A percentile compares a stretch with the other conserved stretches of the same genome.
phyloP scores from a whole-genome alignment of 2,329 filamentous ascomycete species.

The Sarocladiaceae sp. region DNA sequence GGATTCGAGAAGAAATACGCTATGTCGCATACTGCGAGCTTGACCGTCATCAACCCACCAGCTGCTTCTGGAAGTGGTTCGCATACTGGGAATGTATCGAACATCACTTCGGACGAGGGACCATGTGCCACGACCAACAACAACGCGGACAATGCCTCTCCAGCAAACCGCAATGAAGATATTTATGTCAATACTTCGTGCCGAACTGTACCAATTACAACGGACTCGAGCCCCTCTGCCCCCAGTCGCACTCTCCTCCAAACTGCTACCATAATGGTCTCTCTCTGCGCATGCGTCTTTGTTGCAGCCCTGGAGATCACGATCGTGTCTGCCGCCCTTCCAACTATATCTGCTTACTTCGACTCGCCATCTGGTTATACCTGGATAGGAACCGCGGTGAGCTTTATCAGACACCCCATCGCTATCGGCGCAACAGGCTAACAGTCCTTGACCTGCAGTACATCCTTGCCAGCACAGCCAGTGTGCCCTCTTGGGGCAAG shows the following conservation, averaged over 20 bases:
- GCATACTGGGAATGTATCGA: no score
- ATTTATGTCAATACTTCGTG: no score
- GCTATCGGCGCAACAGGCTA: neutral
- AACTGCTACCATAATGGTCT: slow-evolving; percentile 26
- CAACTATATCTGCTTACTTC: slow-evolving; percentile 53
- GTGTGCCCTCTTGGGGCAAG: slow-evolving; percentile 64
- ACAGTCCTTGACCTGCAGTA: neutral
- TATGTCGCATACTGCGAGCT: no score
- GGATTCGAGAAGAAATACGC: no score
- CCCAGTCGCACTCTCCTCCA: slow-evolving; percentile 12
- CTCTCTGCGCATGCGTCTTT: slow-evolving; percentile 34
- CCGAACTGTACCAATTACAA: no score
- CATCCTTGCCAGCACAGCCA: slow-evolving; percentile 61
- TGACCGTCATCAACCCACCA: no score
- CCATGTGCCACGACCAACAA: no score
- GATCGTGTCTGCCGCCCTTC: slow-evolving; percentile 56
- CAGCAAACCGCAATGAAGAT: no score
- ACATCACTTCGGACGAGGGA: no score
- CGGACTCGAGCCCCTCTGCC: no score
- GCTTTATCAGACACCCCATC: neutral
- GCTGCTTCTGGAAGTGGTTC: no score
- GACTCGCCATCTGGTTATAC: slow-evolving; percentile 61
- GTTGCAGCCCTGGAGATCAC: slow-evolving; percentile 45
- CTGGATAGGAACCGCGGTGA: slow-evolving; percentile 70
- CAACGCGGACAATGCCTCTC: no score